Evolutionary conservation across 2,329 filamentous ascomycete genomes (phyloP), one percentile per base, ranked within the genome.

Genomic region (Penicillium sp.): DNA sequence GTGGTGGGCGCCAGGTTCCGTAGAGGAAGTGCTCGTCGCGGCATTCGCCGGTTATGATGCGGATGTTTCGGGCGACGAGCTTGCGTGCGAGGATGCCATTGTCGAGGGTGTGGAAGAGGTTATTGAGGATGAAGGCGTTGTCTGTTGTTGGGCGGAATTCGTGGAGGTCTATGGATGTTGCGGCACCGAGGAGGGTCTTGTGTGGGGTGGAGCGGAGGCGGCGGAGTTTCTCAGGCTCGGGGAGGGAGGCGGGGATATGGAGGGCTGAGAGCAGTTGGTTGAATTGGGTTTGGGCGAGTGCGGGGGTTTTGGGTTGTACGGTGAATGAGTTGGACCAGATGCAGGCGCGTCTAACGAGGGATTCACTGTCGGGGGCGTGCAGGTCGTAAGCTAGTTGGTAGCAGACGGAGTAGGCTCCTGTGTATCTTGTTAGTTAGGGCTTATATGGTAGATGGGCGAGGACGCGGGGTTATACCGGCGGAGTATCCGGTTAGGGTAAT

Each of bases 331-430:
- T 86, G 19, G 81, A 82, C 67, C 81, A 81, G 81, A 87, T 86
- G 51, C 85, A 76, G 8, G 77, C 82, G 56, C 83, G 75, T 59
- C 80, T 81, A 58, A 87, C 79, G 47, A 87, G 75, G 0, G 78
- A 71, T 50, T 83, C 78, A 4, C 76, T 70, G 9, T 77, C 75
- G 0, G 83, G 78, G 19, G 82, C 77, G 56, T 79, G 80, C 8
- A 87, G 76, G 66, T 88, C 85, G 65, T 86, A 84, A 9, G 84
- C 80, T 2, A 87, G 71, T 70, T 87, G 85, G 58, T 87, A 81
- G 67, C 86, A 87, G 2, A 81, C 79, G 2, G 83, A 85, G 67
- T 87, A 83, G 3, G 83, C 78, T 1, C 85, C 79, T 77, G 44
- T 21, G 23, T n/a, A 46, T 44, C 26, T 57, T 7, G 59, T 69